Evolutionary conservation across 176 grass and related monocot species (phyloP), one percentile per base, ranked within the genome.

Genomic region (Stipa capillata): DNA sequence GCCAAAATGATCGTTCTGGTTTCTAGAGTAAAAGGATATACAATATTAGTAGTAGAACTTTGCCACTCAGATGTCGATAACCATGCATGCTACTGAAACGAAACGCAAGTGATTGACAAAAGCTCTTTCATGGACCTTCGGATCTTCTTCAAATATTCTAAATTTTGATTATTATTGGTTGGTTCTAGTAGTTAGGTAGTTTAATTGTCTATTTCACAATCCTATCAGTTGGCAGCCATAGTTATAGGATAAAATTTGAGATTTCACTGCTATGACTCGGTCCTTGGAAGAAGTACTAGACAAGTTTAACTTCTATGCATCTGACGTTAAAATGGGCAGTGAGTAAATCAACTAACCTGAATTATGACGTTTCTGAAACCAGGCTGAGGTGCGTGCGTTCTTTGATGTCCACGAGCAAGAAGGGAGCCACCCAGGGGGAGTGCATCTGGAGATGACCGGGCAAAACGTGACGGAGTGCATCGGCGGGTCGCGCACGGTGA

Each of bases 401-500:
- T 94, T 94, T 65, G 89, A 91, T 84, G 92, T 91, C 15, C 92
- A 91, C 3, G 86, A 87, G 37, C 86, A 91, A 91, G 92, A 94
- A 89, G 92, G 92, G 31, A 91, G 92, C 67, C 80, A 91, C 57
- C 92, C 92, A 13, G 86, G 89, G 74, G 92, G 92, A 16, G 89
- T 91, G 66, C 92, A 94, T 41, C 83, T 91, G 67, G 92, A 94
- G 83, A 91, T 94, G 92, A 94, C 92, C 0, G 92, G 92, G 21
- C 92, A 94, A 70, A 94, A 94, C 51, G 89, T 94, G 73, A 94
- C 89, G 4, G 92, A 94, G 57, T 91, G 92, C 80, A 89, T 94
- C 34, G 92, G 92, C 8, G 92, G 89, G n/a, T 91, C 86, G 13
- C 71, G 89, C 15, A 87, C 85, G 0, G 86, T 94, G 48, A 94